Evolutionary conservation across 768 basidiomycete genomes (phyloP).

Genomic region (Chalciporus piperatus): DNA sequence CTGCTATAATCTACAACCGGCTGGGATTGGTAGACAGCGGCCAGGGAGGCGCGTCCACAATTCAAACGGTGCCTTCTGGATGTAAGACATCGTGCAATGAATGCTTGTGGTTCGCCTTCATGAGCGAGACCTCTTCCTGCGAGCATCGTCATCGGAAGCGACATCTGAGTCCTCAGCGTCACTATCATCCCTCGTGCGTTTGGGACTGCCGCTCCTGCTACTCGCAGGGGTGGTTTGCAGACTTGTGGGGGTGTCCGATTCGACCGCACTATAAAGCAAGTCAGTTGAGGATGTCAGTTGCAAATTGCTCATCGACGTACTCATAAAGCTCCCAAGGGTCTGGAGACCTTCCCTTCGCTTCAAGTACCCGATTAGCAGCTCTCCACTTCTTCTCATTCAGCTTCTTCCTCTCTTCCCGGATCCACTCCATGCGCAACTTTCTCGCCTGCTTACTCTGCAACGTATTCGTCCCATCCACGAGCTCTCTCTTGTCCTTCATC

Average conservation of each 20-base stretch:
- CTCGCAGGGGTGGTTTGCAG: conserved; percentile 23
- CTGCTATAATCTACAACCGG: no score
- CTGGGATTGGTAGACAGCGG: no score
- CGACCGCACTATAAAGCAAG: conserved; percentile 16
- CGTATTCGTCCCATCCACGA: conserved; percentile 31
- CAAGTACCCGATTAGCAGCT: conserved; percentile 14
- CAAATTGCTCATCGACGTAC: conserved; percentile 14
- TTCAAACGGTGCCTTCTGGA: no score
- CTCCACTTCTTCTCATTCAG: conserved; percentile 19
- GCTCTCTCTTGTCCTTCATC: conserved; percentile 30
- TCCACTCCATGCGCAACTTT: conserved; percentile 25
- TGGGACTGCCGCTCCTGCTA: conserved; percentile 14
- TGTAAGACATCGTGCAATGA: no score
- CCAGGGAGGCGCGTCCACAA: no score
- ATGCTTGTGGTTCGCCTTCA: neutral
- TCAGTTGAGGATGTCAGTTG: conserved; percentile 1
- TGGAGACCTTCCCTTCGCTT: conserved; percentile 5
- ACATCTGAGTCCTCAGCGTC: conserved; percentile 1
- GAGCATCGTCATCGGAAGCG: neutral
- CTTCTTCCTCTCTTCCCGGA: conserved; percentile 20
- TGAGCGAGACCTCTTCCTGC: conserved; percentile 14
- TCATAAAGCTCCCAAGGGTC: conserved; percentile 20
- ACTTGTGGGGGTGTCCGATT: conserved; percentile 25
- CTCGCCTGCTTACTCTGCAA: conserved; percentile 18
- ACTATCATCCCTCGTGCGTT: conserved; percentile 13